Base-by-base conservation (phyloP, 139 green algal genomes). In the Chlamydomonas schloesseri region DNA sequence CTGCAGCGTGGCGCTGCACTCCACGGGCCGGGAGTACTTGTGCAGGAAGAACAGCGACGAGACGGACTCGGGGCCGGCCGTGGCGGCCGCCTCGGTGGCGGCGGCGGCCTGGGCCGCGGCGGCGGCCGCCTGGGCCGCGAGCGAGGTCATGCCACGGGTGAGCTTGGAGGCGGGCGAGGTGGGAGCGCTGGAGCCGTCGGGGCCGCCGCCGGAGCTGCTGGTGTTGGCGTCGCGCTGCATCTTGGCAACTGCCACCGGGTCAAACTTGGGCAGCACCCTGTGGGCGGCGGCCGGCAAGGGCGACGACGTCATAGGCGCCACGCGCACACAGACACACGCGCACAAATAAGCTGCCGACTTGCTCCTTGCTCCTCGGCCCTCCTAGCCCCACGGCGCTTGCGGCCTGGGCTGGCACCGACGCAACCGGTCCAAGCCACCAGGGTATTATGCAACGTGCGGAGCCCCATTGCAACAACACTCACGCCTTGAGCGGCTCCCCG, bases 11-110 rank as follows among this genome's bases (percentile, higher is more conserved):
- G 65, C 78, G 37, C 18, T 34, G 47, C 78, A 84, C 37, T 74
- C 78, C 64, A 84, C 78, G 24, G 78, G 64, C 46, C 46, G 64
- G 5, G 46, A 68, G 78, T 84, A 84, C 78, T 84, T 84, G 64
- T 84, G 78, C 78, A 84, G 46, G 64, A 84, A 84, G 26, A 33
- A 31, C 42, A 84, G 28, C 18, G 76, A 73, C 18, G 76, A 15
- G 60, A 83, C 36, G 4, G 17, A 4, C 42, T 83, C 60, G 21
- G 65, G 29, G 31, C 28, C 10, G 21, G 34, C 21, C 23, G 34
- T 26, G 28, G 29, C 55, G 1, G 75, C 23, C 3, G 28, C 31
- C n/a, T 33, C 53, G 11, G 34, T 33, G 0, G 73, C 73, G 26
- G 73, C 31, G 55, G 55, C 55, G 55, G 55, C 55, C 42, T 50